These are phyloP conservation scores for Biscutella laevigata DNA, from an alignment of 441 rosid species.

Conservation along the genomic window DNA sequence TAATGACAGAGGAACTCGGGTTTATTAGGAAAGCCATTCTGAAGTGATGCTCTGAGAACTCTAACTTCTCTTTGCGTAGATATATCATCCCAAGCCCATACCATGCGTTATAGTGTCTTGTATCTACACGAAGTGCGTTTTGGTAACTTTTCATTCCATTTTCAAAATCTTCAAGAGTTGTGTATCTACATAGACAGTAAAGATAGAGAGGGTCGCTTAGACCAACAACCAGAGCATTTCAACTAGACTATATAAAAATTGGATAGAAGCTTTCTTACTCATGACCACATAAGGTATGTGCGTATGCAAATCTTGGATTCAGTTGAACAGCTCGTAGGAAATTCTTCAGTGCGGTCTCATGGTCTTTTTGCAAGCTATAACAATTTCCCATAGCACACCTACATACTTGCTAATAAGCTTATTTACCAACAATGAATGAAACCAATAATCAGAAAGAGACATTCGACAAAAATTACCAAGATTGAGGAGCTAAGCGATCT, in stretches of 20 bases:
- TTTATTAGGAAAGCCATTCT: conserved; percentile 77
- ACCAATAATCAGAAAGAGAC: neutral
- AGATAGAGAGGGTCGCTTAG: conserved; percentile 2
- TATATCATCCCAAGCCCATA: conserved; percentile 94
- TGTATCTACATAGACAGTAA: conserved; percentile 42
- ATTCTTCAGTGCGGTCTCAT: conserved; percentile 88
- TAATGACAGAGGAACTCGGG: conserved; percentile 80
- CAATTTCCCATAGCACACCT: conserved; percentile 99
- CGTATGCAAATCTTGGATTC: conserved; percentile 85
- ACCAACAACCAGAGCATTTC: conserved; percentile 8
- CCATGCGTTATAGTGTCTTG: conserved; percentile 94
- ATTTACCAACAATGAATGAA: neutral
- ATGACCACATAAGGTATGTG: conserved; percentile 92
- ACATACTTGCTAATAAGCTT: conserved; percentile 27
- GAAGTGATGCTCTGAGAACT: conserved; percentile 94
- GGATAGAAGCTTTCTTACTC: conserved; percentile 50
- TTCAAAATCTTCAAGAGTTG: conserved; percentile 88
- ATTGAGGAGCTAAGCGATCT: conserved; percentile 93
- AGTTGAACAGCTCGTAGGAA: conserved; percentile 87
- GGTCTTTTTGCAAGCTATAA: conserved; percentile 96
- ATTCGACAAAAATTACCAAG: conserved; percentile 49
- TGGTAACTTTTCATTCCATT: conserved; percentile 90
- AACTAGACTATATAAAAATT: neutral
- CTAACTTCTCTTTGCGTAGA: conserved; percentile 90
- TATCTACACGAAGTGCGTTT: conserved; percentile 76